phyloP scores from a whole-genome alignment of 352 stramenopile genomes.

The Phytopythium aichiense region DNA sequence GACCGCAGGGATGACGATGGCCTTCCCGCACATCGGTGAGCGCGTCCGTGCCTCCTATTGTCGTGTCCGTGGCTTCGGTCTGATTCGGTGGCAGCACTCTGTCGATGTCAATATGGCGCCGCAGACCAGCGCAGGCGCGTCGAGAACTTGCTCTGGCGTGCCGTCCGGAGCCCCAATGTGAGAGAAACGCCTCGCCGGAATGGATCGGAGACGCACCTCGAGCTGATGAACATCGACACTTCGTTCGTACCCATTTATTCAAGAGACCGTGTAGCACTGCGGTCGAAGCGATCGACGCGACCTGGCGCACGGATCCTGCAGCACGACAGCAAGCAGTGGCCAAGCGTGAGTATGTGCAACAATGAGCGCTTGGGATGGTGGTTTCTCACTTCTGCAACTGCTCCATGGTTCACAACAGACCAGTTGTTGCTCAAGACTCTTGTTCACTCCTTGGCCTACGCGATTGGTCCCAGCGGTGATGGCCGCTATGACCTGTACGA shows the following conservation, averaged over 20 bases:
- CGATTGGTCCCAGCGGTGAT: not conserved
- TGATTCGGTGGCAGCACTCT: not conserved
- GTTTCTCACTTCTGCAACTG: too few relatives aligned
- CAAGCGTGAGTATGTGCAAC: not conserved
- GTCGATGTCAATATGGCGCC: not conserved
- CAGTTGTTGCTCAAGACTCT: not conserved
- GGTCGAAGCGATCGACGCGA: not conserved
- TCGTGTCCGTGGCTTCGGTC: not conserved
- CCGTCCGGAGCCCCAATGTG: not conserved
- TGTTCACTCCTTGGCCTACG: not conserved
- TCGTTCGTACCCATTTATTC: too few relatives aligned
- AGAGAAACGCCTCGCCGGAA: not conserved
- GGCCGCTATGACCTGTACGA: not conserved
- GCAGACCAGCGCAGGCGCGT: constrained; percentile 5
- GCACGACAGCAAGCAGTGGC: not conserved
- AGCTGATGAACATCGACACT: too few relatives aligned
- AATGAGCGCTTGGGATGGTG: not conserved
- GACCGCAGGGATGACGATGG: constrained; percentile 19
- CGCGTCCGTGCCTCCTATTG: not conserved
- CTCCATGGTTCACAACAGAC: not conserved
- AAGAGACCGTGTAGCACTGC: not conserved
- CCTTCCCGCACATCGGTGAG: constrained; percentile 33
- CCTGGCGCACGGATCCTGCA: not conserved
- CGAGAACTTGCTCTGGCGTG: constrained; percentile 1
- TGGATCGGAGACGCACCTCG: too few relatives aligned